A percentile compares a stretch with the other conserved stretches of the same genome.
Evolutionary conservation across 495 filamentous ascomycete species (phyloP).

Genomic region (Massariosphaeria phaeospora): DNA sequence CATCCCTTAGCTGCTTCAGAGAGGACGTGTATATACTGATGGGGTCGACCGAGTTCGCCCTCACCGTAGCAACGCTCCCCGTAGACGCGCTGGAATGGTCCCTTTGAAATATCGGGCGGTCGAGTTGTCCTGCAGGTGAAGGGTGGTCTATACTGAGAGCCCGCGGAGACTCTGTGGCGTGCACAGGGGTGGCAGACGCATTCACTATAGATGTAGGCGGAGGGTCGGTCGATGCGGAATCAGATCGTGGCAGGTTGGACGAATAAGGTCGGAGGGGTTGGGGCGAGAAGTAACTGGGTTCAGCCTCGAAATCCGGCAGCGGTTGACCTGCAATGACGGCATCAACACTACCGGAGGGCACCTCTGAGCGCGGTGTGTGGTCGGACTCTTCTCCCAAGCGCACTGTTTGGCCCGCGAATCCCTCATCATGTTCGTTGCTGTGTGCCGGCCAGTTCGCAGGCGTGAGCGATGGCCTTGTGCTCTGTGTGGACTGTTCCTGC

Average conservation of each 20-base stretch:
- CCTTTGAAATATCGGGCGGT: conserved; percentile 31
- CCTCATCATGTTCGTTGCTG: conserved; percentile 2
- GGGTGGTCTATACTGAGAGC: too few species aligned
- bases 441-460: background rate
- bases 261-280: conserved; percentile 25
- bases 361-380: conserved; percentile 35
- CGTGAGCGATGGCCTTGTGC: background rate
- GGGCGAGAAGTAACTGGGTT: conserved; percentile 32
- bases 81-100: conserved; percentile 35
- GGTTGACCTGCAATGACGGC: background rate
- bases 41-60: conserved; percentile 25
- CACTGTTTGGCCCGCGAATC: background rate
- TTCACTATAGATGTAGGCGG: conserved; percentile 26
- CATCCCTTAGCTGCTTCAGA: conserved; percentile 23
- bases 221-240: conserved; percentile 19
- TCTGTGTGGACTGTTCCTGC: background rate
- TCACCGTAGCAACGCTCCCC: conserved; percentile 34
- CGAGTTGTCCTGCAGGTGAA: conserved; percentile 1
- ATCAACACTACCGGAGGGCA: conserved; percentile 18
- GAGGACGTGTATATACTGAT: conserved; percentile 6
- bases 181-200: conserved; percentile 24
- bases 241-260: conserved; percentile 15
- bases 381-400: conserved; percentile 26
- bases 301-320: conserved; percentile 1
- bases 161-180: background rate